Percentiles rank a stretch among this genome's conserved stretches.
These are phyloP conservation scores for Hypomyces rosellus DNA, from an alignment of 2,329 filamentous ascomycete species.

Conservation along the genomic window DNA sequence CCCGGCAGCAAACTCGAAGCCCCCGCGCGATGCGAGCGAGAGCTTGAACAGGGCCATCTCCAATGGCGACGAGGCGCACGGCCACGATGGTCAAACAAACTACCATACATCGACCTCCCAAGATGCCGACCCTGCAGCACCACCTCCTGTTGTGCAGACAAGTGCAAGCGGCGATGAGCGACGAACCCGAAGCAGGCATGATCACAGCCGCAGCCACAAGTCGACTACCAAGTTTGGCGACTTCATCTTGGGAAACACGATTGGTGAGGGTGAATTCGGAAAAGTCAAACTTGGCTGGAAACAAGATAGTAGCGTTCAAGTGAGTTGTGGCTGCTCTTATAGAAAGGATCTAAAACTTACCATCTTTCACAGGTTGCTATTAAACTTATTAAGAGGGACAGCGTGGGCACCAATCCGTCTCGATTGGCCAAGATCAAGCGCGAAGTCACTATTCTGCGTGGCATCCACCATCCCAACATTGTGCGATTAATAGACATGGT, in stretches of 20 bases:
- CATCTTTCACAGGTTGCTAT: conserved; percentile 69
- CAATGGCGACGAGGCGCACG: conserved; percentile 26
- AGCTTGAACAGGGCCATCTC: conserved; percentile 67
- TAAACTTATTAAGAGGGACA: conserved; percentile 92
- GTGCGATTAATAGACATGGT: conserved; percentile 97
- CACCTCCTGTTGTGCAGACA: conserved; percentile 38
- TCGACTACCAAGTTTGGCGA: conserved; percentile 79
- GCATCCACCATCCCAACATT: conserved; percentile 91
- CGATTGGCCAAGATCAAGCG: conserved; percentile 95
- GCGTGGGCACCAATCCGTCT: conserved; percentile 78
- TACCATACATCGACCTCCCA: conserved; percentile 21
- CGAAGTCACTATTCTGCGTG: conserved; percentile 85
- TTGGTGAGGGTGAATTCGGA: conserved; percentile 96
- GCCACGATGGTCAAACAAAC: conserved; percentile 16
- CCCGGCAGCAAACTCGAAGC: conserved; percentile 40
- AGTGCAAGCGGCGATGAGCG: conserved; percentile 41
- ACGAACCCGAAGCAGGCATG: conserved; percentile 52
- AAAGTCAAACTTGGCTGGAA: conserved; percentile 99
- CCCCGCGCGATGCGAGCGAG: conserved; percentile 71
- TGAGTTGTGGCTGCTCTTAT: conserved; percentile 27
- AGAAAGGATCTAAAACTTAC: conserved; percentile 11
- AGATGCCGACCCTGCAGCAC: conserved; percentile 36
- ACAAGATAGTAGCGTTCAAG: conserved; percentile 82
- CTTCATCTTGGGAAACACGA: conserved; percentile 90
- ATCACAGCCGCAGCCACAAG: conserved; percentile 53